Percentiles rank a stretch among this genome's conserved stretches.
Conservation (phyloP, 1,139 yeast species). For the Wickerhamiella infanticola region DNA sequence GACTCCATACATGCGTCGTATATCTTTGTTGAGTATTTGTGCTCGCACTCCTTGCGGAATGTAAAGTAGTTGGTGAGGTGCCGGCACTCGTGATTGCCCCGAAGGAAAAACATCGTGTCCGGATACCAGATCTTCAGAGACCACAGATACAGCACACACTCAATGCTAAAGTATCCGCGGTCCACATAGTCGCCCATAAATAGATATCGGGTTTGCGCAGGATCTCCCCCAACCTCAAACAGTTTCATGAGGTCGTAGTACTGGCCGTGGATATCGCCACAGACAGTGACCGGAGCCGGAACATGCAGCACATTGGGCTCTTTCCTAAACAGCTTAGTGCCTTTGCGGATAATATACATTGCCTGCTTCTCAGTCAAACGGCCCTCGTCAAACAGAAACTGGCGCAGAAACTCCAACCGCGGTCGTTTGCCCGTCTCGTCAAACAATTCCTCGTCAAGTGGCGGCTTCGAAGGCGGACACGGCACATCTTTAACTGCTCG, state of each 20-base stretch:
- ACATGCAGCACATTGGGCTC: slow-evolving; percentile 74
- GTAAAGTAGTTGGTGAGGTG: slow-evolving; percentile 92
- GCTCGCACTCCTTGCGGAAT: slow-evolving; percentile 78
- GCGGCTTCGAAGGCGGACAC: slow-evolving; percentile 54
- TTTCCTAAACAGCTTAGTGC: slow-evolving; percentile 46
- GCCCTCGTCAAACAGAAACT: slow-evolving; percentile 73
- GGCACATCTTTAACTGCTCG: slow-evolving; percentile 50
- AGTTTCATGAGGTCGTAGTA: slow-evolving; percentile 79
- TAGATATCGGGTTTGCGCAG: slow-evolving; percentile 56
- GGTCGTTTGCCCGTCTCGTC: slow-evolving; percentile 41
- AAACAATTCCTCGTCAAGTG: slow-evolving; percentile 57
- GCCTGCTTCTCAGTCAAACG: slow-evolving; percentile 63
- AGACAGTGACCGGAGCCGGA: slow-evolving; percentile 88
- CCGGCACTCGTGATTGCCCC: slow-evolving; percentile 94
- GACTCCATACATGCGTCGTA: slow-evolving; percentile 68
- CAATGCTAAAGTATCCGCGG: slow-evolving; percentile 84
- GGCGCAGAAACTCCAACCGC: slow-evolving; percentile 49
- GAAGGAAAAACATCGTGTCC: slow-evolving; percentile 56
- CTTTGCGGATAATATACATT: slow-evolving; percentile 45
- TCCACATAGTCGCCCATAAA: slow-evolving; percentile 95
- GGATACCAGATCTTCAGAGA: slow-evolving; percentile 71
- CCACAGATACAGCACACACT: slow-evolving; percentile 69
- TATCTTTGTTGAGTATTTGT: slow-evolving; percentile 54
- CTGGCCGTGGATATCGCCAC: slow-evolving; percentile 97
- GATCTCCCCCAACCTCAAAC: slow-evolving; percentile 91